Conservation (phyloP, 1,284 basidiomycete genomes). For the Ganoderma boninense region DNA sequence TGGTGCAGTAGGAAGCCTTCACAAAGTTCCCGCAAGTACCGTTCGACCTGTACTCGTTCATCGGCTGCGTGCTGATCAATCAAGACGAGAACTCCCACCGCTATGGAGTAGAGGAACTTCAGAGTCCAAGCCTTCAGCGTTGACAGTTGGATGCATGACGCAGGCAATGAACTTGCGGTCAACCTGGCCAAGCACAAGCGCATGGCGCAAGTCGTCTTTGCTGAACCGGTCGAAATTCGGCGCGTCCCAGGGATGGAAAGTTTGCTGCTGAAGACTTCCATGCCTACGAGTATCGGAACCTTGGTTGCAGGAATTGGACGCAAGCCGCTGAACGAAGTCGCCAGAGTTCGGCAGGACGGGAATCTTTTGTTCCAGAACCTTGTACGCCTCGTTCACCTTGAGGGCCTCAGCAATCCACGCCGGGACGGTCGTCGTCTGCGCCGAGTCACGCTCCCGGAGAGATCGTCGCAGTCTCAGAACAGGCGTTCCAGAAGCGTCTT, state of each 20-base stretch:
- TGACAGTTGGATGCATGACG: constrained; percentile 43
- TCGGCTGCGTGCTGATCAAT: constrained; percentile 97
- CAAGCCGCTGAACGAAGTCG: constrained; percentile 14
- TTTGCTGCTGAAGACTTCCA: neutral
- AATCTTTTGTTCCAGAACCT: constrained; percentile 54
- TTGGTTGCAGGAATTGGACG: neutral
- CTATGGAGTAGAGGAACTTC: neutral
- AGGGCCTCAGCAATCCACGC: constrained; percentile 62
- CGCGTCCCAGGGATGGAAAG: constrained; percentile 25
- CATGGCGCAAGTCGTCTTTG: constrained; percentile 59
- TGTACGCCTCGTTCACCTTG: constrained; percentile 62
- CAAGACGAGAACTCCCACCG: constrained; percentile 64
- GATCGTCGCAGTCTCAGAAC: constrained; percentile 17
- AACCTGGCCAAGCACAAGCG: constrained; percentile 80
- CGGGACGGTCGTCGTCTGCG: constrained; percentile 40
- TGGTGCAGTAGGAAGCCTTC: constrained; percentile 55
- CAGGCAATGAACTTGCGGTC: constrained; percentile 92
- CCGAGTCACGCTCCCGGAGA: constrained; percentile 4
- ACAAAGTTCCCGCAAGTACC: constrained; percentile 78
- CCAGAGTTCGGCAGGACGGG: constrained; percentile 46
- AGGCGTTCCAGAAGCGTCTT: constrained; percentile 16
- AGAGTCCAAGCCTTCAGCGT: neutral
- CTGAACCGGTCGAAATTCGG: constrained; percentile 49
- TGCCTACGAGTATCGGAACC: neutral
- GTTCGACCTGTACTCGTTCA: constrained; percentile 90